Evolutionary conservation across 768 basidiomycete species (phyloP).

Genomic region (Daedalea quercina): DNA sequence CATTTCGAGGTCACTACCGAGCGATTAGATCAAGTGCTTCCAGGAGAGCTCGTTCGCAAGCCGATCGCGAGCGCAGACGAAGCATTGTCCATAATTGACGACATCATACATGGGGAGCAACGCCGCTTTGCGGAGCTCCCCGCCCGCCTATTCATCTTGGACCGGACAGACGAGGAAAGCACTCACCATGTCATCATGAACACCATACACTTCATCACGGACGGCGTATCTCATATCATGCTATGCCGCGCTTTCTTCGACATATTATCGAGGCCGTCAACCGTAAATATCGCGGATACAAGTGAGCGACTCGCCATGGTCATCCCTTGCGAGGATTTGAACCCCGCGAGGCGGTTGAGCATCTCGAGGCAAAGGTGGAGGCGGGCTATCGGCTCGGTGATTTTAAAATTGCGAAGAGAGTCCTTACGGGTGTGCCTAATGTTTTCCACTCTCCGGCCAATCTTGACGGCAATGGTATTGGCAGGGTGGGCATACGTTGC

Average conservation of each 20-base stretch:
- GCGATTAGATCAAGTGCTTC: slow-evolving; percentile 23
- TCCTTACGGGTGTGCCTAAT: slow-evolving; percentile 30
- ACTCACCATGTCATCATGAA: slow-evolving; percentile 36
- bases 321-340: slow-evolving; percentile 30
- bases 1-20: slow-evolving; percentile 37
- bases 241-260: slow-evolving; percentile 41
- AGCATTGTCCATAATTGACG: slow-evolving; percentile 22
- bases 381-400: slow-evolving; percentile 32
- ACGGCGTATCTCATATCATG: slow-evolving; percentile 37
- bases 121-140: slow-evolving; percentile 36
- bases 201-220: slow-evolving; percentile 43
- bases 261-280: slow-evolving; percentile 23
- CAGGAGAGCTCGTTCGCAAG: slow-evolving; percentile 34
- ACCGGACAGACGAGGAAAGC: slow-evolving; percentile 29
- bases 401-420: slow-evolving; percentile 26
- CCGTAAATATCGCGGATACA: slow-evolving; percentile 18
- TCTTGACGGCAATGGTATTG: background rate
- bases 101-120: slow-evolving; percentile 25
- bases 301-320: slow-evolving; percentile 36
- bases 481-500: slow-evolving; percentile 55
- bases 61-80: slow-evolving; percentile 29
- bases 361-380: slow-evolving; percentile 39
- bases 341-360: slow-evolving; percentile 27
- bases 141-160: slow-evolving; percentile 35
- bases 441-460: background rate